Base-by-base conservation (phyloP, 768 basidiomycete genomes). In the Boletus reticulatus region DNA sequence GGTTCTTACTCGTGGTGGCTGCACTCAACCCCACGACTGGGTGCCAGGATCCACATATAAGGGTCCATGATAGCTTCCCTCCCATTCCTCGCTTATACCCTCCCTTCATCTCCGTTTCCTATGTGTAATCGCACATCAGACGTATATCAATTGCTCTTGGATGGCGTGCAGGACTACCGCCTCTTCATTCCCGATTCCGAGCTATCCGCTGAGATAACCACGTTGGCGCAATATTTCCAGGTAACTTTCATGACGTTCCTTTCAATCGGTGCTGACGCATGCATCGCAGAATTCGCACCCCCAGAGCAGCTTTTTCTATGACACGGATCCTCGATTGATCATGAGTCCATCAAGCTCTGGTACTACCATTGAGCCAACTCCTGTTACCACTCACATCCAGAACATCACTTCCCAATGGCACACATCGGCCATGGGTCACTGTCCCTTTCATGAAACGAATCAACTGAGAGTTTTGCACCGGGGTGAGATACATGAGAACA, bases 11-110 rank as follows among this genome's bases (percentile, higher is more conserved):
- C 34, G 14, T 36, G 34, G 4, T 36, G 27, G 27, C 27, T 29
- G 27, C 8, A 29, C 27, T 8, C 27, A 36, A 13, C 34, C 34
- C 14, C 34, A 12, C 13, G 12, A 14, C 34, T 36, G 14, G 12
- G 14, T 9, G 34, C 14, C 3, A 36, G 34, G 13, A 36, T 9
- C 10, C n/a, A 34, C 13, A 45, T 60, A 53, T 62, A 64, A 50
- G 17, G 11, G 22, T 29, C 43, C 20, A 31, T 42, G 11, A 32
- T 38, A 13, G 4, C 10, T 2, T 24, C n/a, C 43, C 20, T 27
- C 22, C 29, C 29, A 29, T 29, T 29, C 31, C 11, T 7, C 6
- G 1, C n/a, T 14, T 3, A 20, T 11, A 11, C 5, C 14, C 11
- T 2, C 11, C 24, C 16, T 43, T 27, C 32, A 19, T 20, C 4